phyloP scores from a whole-genome alignment of 75 land plant genomes.

The Pseudotsuga menziesii region DNA sequence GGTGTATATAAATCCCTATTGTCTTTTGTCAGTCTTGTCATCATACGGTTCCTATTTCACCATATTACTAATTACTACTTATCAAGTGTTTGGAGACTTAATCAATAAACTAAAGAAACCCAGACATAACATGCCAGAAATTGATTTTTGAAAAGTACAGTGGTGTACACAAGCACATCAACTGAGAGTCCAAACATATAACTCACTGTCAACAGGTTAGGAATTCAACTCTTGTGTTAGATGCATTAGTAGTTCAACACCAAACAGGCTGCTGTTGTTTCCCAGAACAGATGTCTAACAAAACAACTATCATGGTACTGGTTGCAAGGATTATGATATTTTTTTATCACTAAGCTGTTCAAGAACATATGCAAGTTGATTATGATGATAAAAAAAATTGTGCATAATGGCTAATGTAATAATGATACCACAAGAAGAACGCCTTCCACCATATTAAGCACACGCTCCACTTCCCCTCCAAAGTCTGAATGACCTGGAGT shows the following conservation, averaged over 20 bases:
- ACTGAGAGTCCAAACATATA: background rate
- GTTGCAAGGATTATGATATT: background rate
- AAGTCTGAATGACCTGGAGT: slow-evolving; percentile 99
- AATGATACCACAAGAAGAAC: slow-evolving; percentile 83
- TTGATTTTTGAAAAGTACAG: background rate
- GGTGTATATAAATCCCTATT: background rate
- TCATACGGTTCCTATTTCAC: background rate
- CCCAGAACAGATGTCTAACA: background rate
- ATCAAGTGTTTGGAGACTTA: background rate
- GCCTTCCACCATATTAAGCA: slow-evolving; percentile 98
- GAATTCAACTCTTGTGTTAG: background rate
- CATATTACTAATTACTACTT: background rate
- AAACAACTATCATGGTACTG: slow-evolving; percentile 2
- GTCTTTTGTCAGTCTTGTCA: background rate
- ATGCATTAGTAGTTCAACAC: background rate
- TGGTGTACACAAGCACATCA: background rate
- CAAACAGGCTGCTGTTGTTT: background rate
- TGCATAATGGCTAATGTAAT: background rate
- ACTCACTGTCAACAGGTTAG: background rate
- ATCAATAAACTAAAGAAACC: slow-evolving; percentile 2
- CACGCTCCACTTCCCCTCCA: slow-evolving; percentile 99
- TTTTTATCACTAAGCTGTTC: background rate
- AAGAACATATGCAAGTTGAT: background rate
- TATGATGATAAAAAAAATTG: background rate
- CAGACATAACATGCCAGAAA: slow-evolving; percentile 1